These are phyloP conservation scores for Rhizoctonia solani DNA, from an alignment of 1,284 basidiomycete species.

Conservation along the genomic window DNA sequence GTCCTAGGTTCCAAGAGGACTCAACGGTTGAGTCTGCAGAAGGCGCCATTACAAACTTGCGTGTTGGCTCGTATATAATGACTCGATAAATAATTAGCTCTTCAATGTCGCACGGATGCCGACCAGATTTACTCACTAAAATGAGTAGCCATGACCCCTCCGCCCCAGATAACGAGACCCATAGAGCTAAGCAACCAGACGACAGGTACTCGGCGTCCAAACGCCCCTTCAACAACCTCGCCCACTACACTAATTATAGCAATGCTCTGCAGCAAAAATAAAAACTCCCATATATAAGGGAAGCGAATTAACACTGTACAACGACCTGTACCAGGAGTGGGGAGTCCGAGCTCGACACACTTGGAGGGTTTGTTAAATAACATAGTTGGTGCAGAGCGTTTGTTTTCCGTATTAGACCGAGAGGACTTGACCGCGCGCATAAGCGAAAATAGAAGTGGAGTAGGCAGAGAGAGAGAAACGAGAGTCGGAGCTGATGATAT, in stretches of 20 bases:
- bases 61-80: constrained; percentile 22
- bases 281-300: constrained; percentile 21
- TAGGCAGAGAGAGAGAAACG: not conserved
- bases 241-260: not conserved
- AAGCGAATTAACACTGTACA: not conserved
- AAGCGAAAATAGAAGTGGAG: constrained; percentile 14
- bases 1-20: not conserved
- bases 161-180: constrained; percentile 11
- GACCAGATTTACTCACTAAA: not conserved
- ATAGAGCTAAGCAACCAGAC: constrained; percentile 11
- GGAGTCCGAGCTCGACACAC: constrained; percentile 3
- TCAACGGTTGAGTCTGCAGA: not conserved
- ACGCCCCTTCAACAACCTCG: not conserved
- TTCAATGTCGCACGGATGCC: not conserved
- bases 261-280: constrained; percentile 3
- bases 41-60: not conserved
- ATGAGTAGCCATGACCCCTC: constrained; percentile 21
- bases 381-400: not conserved
- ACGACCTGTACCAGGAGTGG: not conserved
- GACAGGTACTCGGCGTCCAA: not conserved
- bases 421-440: constrained; percentile 26
- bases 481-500: constrained; percentile 9
- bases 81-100: not conserved
- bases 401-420: not conserved
- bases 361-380: constrained; percentile 4